Evolutionary conservation across 345 rosid species (phyloP).

Genomic region (Brassica nigra): DNA sequence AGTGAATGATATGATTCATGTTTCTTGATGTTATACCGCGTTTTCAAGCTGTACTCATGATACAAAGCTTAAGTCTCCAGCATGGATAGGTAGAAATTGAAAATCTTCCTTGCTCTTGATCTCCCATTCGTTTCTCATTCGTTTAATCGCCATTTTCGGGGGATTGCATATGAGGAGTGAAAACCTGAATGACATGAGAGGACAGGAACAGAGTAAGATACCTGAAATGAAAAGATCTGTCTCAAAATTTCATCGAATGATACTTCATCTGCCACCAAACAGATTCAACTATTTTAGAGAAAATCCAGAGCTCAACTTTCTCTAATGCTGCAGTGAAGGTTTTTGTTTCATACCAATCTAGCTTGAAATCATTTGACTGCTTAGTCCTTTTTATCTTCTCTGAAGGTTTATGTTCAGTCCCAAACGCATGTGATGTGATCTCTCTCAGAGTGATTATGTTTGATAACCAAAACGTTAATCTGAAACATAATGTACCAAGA

Average conservation of each 20-base stretch:
- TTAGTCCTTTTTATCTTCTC: constrained; percentile 13
- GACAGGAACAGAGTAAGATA: not conserved
- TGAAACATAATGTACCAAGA: constrained; percentile 38
- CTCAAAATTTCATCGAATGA: not conserved
- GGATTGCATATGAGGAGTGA: constrained; percentile 88
- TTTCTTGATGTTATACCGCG: constrained; percentile 53
- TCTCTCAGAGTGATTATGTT: constrained; percentile 79
- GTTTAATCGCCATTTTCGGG: constrained; percentile 44
- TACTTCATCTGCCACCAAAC: constrained; percentile 92
- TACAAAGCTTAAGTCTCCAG: constrained; percentile 45
- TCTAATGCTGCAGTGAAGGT: constrained; percentile 69
- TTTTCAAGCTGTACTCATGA: constrained; percentile 91
- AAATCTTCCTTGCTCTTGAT: constrained; percentile 74
- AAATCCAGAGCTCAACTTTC: constrained; percentile 86
- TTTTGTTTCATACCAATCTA: constrained; percentile 84
- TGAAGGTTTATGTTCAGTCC: constrained; percentile 21
- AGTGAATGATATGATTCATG: not conserved
- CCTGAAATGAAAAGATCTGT: not conserved
- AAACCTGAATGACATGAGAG: constrained; percentile 53
- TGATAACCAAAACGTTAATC: constrained; percentile 94
- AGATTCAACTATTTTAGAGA: constrained; percentile 89
- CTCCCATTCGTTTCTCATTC: constrained; percentile 54
- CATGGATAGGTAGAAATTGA: constrained; percentile 80
- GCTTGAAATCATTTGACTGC: constrained; percentile 41
- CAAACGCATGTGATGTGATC: constrained; percentile 69